Evolutionary conservation across 2,329 filamentous ascomycete genomes (phyloP), one percentile per base, ranked within the genome.

Genomic region (Gnomoniopsis smithogilvyi): DNA sequence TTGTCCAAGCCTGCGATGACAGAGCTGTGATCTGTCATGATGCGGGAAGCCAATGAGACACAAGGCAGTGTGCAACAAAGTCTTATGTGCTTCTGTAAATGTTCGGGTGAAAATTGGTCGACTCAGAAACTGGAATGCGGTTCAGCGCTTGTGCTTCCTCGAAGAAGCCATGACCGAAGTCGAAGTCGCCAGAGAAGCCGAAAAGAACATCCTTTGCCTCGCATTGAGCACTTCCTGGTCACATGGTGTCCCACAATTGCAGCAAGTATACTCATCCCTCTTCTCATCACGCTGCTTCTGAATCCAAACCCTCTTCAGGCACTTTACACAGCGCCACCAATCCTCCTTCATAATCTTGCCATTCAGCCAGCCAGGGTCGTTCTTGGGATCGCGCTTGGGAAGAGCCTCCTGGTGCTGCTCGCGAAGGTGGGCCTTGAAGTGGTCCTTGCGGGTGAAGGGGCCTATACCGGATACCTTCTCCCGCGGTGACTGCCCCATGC

Each of bases 321-420:
- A 85, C 60, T 78, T 77, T 52, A 74, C 72, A 69, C 82, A 85
- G 38, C 82, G 76, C 80, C 80, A 85, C 80, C 80, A 84, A 2
- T 65, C 69, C 2, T 60, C 60, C 22, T 73, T 68, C 34, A 78
- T 66, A 54, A 73, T 71, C 59, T 78, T 74, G 50, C 67, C 70
- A 11, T 73, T 66, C 49, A 75, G 65, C 76, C 75, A 79, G 62
- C 71, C 72, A 2, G 45, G 48, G 62, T 70, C 61, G 46, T 54
- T 50, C 63, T 63, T 55, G 60, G 54, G 68, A 30, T 77, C 76
- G 19, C 79, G 77, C 71, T 79, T 79, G 64, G 74, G 72, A 36
- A 83, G 75, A 61, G 84, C 80, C 65, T 86, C 83, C 56, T 74
- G 73, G 73, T 86, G 83, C 62, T 74, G 82, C 49, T 81, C 77